These are phyloP conservation scores for Plectosphaerella plurivora DNA, from an alignment of 2,329 filamentous ascomycete genomes.

Conservation along the genomic window DNA sequence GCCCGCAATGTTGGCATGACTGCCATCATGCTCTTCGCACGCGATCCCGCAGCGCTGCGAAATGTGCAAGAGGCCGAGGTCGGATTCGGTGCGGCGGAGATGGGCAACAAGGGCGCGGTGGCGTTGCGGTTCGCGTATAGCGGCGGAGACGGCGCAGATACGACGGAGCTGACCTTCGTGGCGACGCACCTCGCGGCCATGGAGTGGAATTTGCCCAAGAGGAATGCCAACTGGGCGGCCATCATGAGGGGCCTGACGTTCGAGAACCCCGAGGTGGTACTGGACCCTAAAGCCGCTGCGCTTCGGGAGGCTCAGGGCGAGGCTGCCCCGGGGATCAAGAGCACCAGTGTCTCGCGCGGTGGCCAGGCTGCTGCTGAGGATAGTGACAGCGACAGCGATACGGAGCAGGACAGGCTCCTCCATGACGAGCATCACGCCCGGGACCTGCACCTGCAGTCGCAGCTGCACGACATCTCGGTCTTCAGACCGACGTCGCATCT, in stretches of 20 bases:
- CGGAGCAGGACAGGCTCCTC: conserved; percentile 23
- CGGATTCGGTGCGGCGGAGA: conserved; percentile 78
- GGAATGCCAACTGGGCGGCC: conserved; percentile 85
- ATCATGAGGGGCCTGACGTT: conserved; percentile 82
- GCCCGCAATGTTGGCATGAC: conserved; percentile 84
- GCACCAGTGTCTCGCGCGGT: conserved; percentile 2
- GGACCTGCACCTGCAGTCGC: conserved; percentile 31
- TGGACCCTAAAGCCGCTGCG: conserved; percentile 13
- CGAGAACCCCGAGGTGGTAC: conserved; percentile 42
- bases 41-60: conserved; percentile 54
- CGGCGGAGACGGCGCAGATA: conserved; percentile 20
- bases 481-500: conserved; percentile 73
- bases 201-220: conserved; percentile 69
- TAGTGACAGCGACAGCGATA: conserved; percentile 14
- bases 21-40: conserved; percentile 78
- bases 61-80: conserved; percentile 74
- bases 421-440: conserved; percentile 28
- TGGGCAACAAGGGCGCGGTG: conserved; percentile 95
- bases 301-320: conserved; percentile 3
- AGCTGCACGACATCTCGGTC: conserved; percentile 57
- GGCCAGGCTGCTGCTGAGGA: conserved; percentile 12
- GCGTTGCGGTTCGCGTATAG: conserved; percentile 67
- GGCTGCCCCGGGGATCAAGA: not conserved
- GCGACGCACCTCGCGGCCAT: conserved; percentile 84
- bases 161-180: conserved; percentile 75